phyloP scores from a whole-genome alignment of 768 basidiomycete species.

The Hemileccinum rubropunctum region DNA sequence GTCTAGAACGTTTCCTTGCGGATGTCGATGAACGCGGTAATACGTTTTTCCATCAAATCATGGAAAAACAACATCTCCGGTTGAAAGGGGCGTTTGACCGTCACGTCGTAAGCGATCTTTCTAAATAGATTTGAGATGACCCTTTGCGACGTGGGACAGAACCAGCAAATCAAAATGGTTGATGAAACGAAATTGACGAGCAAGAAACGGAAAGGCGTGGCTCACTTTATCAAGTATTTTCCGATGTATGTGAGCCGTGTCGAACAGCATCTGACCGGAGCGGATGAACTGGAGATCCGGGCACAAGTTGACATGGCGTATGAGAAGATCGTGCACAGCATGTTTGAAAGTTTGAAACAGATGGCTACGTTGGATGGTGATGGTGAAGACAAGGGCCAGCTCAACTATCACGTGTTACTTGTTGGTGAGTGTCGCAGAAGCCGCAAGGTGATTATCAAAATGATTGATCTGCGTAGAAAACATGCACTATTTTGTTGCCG shows the following conservation, averaged over 20 bases:
- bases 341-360: conserved; percentile 92
- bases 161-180: conserved; percentile 82
- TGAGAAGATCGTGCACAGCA: conserved; percentile 82
- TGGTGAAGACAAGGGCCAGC: conserved; percentile 92
- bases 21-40: conserved; percentile 83
- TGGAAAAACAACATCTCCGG: conserved; percentile 82
- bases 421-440: conserved; percentile 60
- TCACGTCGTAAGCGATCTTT: conserved; percentile 52
- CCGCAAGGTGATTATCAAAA: neutral
- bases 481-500: conserved; percentile 91
- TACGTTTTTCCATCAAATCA: conserved; percentile 63
- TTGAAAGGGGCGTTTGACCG: conserved; percentile 76
- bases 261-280: conserved; percentile 79
- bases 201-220: conserved; percentile 91
- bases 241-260: conserved; percentile 82
- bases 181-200: conserved; percentile 89
- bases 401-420: conserved; percentile 94
- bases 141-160: conserved; percentile 40
- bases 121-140: neutral
- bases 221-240: conserved; percentile 90
- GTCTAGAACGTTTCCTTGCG: conserved; percentile 69
- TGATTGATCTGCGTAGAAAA: conserved; percentile 60
- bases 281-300: conserved; percentile 76
- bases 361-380: conserved; percentile 95
- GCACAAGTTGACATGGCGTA: conserved; percentile 76